Percentiles rank a stretch among this genome's conserved stretches.
phyloP scores from a whole-genome alignment of 2,329 filamentous ascomycete genomes.

The Monilinia laxa region DNA sequence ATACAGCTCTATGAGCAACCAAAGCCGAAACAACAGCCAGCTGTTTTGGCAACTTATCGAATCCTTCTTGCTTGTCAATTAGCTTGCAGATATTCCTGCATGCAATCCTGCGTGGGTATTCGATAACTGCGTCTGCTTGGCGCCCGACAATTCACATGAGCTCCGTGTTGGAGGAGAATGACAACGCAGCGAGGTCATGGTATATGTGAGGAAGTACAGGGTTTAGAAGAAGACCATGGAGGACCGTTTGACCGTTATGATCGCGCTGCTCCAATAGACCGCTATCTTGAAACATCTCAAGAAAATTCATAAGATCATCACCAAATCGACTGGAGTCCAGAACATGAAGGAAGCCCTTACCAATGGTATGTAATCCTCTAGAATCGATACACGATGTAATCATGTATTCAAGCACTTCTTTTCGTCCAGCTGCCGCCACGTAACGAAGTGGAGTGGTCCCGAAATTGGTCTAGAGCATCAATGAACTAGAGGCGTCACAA shows the following conservation, averaged over 20 bases:
- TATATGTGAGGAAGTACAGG: conserved; percentile 18
- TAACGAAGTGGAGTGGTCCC: conserved; percentile 18
- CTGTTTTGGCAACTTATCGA: conserved; percentile 8
- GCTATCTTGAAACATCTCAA: conserved; percentile 14
- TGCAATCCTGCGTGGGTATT: conserved; percentile 4
- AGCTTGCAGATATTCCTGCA: conserved; percentile 3
- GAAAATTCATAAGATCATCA: conserved; percentile 20
- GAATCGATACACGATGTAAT: conserved; percentile 12
- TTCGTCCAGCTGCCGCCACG: conserved; percentile 20
- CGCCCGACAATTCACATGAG: conserved; percentile 12
- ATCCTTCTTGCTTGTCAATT: conserved; percentile 14
- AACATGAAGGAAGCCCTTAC: conserved; percentile 23
- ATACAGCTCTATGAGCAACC: not conserved
- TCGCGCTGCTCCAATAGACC: conserved; percentile 22
- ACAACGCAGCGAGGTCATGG: conserved; percentile 17
- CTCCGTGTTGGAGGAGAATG: conserved; percentile 16
- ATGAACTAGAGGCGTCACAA: not conserved
- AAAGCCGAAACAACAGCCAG: conserved; percentile 12
- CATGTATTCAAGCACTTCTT: conserved; percentile 17
- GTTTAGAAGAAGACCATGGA: conserved; percentile 19
- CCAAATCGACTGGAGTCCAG: conserved; percentile 21
- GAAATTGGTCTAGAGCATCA: not conserved
- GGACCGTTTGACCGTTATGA: conserved; percentile 20
- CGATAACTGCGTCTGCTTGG: conserved; percentile 15
- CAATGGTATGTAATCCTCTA: not conserved